Conservation (phyloP, 441 rosid species). For the Adansonia rubrostipa region DNA sequence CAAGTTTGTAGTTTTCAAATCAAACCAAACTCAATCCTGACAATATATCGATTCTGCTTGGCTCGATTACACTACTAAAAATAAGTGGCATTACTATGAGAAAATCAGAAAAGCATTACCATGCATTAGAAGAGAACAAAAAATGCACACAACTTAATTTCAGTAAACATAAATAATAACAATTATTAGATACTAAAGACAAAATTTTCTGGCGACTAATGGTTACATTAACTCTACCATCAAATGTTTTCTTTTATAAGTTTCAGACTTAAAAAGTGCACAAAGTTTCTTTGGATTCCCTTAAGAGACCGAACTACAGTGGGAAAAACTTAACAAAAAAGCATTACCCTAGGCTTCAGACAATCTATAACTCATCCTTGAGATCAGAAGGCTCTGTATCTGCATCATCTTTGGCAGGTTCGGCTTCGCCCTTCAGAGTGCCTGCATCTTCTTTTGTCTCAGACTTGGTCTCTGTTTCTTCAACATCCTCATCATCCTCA, state of each 20-base stretch:
- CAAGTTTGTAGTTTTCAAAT: neutral
- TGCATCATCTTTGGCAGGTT: constrained; percentile 33
- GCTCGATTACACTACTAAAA: neutral
- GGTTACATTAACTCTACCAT: constrained; percentile 32
- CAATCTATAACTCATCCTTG: constrained; percentile 63
- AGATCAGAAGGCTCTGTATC: constrained; percentile 36
- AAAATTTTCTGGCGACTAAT: constrained; percentile 31
- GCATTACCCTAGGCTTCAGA: neutral
- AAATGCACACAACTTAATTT: constrained; percentile 7
- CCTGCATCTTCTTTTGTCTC: constrained; percentile 39
- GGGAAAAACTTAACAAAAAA: neutral
- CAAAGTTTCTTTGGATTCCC: constrained; percentile 19
- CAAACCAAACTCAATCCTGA: neutral
- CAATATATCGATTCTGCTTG: neutral
- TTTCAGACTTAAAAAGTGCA: constrained; percentile 22
- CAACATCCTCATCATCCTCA: constrained; percentile 78
- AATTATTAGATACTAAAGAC: constrained; percentile 18
- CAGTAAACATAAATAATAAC: constrained; percentile 4
- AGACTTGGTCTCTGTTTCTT: constrained; percentile 58
- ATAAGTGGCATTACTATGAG: neutral
- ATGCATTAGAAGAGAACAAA: neutral
- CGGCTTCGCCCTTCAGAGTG: constrained; percentile 21
- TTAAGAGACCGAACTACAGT: neutral
- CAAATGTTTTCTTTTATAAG: constrained; percentile 20
- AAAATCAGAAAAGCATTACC: constrained; percentile 11